These are phyloP conservation scores for Epichloe uncinata DNA, from an alignment of 2,329 filamentous ascomycete species.

Conservation along the genomic window DNA sequence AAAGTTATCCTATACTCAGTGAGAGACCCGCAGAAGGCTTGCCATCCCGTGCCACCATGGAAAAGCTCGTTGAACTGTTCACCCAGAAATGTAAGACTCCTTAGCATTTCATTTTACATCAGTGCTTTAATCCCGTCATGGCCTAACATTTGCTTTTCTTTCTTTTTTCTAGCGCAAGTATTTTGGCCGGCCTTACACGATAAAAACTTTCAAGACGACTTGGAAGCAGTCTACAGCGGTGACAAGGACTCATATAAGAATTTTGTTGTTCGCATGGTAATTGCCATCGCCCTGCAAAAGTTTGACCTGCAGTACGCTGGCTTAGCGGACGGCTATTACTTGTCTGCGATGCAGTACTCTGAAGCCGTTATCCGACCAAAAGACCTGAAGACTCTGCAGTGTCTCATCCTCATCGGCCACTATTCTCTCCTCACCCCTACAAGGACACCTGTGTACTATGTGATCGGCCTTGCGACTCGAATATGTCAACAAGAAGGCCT, in stretches of 20 bases:
- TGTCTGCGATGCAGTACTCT: conserved; percentile 74
- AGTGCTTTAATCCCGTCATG: no score
- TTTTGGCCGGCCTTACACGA: conserved; percentile 84
- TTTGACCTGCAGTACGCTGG: conserved; percentile 83
- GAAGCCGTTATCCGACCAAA: conserved; percentile 77
- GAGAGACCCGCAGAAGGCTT: conserved; percentile 64
- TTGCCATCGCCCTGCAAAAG: conserved; percentile 91
- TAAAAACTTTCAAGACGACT: conserved; percentile 57
- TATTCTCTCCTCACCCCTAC: conserved; percentile 91
- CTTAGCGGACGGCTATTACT: conserved; percentile 86
- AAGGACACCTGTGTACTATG: conserved; percentile 82
- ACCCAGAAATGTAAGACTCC: conserved; percentile 57
- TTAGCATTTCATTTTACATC: background rate
- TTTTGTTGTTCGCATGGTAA: conserved; percentile 79
- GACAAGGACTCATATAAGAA: conserved; percentile 70
- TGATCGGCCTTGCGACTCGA: conserved; percentile 75
- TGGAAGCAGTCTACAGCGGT: conserved; percentile 69
- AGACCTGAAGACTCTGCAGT: conserved; percentile 82
- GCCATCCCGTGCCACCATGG: conserved; percentile 59
- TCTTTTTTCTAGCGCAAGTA: conserved; percentile 52
- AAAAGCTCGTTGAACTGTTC: conserved; percentile 73
- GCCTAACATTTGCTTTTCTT: background rate
- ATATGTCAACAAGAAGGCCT: conserved; percentile 82
- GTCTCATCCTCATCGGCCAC: conserved; percentile 72
- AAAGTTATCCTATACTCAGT: conserved; percentile 84